Evolutionary conservation across 257 asterid genomes (phyloP), one percentile per base, ranked within the genome.

Genomic region (Vinca minor): DNA sequence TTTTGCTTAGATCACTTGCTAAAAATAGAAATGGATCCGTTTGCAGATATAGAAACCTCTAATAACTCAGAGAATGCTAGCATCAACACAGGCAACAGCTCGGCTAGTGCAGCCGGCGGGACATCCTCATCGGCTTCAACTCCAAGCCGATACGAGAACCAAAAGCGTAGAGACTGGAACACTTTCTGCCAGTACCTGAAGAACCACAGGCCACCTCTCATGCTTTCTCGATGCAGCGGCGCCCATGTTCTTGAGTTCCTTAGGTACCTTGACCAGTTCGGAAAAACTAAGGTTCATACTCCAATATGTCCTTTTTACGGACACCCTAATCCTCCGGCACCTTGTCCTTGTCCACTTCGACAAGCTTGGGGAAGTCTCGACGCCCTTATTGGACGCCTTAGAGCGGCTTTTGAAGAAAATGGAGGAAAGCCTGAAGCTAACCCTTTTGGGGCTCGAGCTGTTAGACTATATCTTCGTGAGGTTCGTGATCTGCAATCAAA

Each of bases 11-110:
- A 48, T 6, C 46, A 0, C 17, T n/a, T 36, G 15, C 17, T 36
- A 25, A 0, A 34, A 4, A 59, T 8, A 34, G 0, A 18, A 1
- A 69, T 69, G 75, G 75, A 71, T 64, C 75, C 69, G n/a, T 64
- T 64, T 15, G 75, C 54, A 26, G 75, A 71, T 31, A 58, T 81
- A 56, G 87, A 80, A 55, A 79, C 79, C 63, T 79, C 94, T 28
- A 80, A n/a, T n/a, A n/a, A 71, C 69, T 77, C 91, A 4, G 87
- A 80, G 32, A n/a, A n/a, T 50, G 57, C 68, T 59, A 21, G 29
- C 58, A 69, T 13, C n/a, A n/a, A n/a, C n/a, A 21, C 21, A 49
- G 63, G 14, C 75, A 57, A 57, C 63, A 57, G 44, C 44, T 15
- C 44, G 6, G 48, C 39, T 45, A 15, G 57, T 0, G 47, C 70